A percentile compares a stretch with the other conserved stretches of the same genome.
Conservation (phyloP, 805 yeast species). For the Teunomyces kruisii region DNA sequence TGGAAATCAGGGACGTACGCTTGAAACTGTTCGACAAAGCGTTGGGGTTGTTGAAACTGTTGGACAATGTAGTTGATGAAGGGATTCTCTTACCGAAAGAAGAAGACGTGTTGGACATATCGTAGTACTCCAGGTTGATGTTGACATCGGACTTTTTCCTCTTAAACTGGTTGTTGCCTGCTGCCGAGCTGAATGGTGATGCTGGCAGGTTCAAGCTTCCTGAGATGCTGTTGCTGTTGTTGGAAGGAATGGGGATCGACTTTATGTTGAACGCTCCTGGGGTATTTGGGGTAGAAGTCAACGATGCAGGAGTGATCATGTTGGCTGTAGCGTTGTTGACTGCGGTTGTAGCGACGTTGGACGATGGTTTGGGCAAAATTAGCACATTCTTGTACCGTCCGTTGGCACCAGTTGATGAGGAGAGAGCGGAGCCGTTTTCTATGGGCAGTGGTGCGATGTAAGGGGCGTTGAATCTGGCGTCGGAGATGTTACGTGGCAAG, state of each 20-base stretch:
- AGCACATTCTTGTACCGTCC: constrained; percentile 36
- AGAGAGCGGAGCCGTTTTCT: neutral
- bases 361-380: constrained; percentile 40
- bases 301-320: constrained; percentile 6
- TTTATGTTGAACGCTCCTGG: constrained; percentile 15
- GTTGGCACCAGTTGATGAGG: constrained; percentile 5
- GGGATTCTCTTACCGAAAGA: constrained; percentile 20
- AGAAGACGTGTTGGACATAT: constrained; percentile 11
- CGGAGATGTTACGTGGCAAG: neutral
- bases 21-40: constrained; percentile 10
- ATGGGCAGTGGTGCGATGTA: constrained; percentile 2
- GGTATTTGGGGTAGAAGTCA: constrained; percentile 15
- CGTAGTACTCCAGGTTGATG: constrained; percentile 16
- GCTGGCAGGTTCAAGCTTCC: constrained; percentile 18
- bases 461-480: constrained; percentile 7
- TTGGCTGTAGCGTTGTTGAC: constrained; percentile 6
- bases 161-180: constrained; percentile 33
- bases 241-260: constrained; percentile 32
- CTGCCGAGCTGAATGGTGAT: constrained; percentile 15
- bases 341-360: constrained; percentile 2
- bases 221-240: constrained; percentile 1
- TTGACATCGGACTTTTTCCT: constrained; percentile 41
- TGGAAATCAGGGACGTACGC: constrained; percentile 13
- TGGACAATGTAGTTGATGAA: constrained; percentile 10
- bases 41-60: constrained; percentile 6